Evolutionary conservation across 176 grass and related monocot species (phyloP).

Genomic region (Chloris gayana): DNA sequence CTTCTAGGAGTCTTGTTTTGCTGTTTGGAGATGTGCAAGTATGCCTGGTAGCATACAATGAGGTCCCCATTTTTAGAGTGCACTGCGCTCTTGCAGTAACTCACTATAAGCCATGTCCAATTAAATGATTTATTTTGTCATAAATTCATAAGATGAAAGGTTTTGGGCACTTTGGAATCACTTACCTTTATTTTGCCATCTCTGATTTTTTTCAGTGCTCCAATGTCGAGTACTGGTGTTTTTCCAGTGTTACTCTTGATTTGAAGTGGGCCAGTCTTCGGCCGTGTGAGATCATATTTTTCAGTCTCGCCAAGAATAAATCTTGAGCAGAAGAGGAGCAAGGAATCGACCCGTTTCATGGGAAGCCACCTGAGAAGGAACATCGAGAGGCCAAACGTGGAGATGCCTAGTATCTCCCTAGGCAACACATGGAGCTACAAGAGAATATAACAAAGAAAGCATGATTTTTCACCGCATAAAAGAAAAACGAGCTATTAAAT

Average conservation of each 20-base stretch:
- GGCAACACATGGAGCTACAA: conserved; percentile 85
- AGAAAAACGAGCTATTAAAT: background rate
- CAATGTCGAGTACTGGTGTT: conserved; percentile 76
- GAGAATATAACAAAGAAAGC: background rate
- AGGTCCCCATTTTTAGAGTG: background rate
- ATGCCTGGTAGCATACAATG: background rate
- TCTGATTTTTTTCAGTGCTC: conserved; percentile 72
- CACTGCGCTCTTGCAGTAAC: background rate
- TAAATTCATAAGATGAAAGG: background rate
- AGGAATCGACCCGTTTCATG: conserved; percentile 53
- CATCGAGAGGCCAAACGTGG: conserved; percentile 82
- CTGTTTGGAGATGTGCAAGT: background rate
- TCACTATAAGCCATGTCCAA: background rate
- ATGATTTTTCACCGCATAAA: background rate
- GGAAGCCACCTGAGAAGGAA: conserved; percentile 73
- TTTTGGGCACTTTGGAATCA: background rate
- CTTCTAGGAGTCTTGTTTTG: background rate
- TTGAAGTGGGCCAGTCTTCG: conserved; percentile 69
- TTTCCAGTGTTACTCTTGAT: conserved; percentile 70
- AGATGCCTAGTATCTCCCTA: conserved; percentile 79
- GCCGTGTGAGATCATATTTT: conserved; percentile 63
- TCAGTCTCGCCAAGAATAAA: conserved; percentile 65
- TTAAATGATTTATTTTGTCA: background rate
- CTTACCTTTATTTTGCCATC: conserved; percentile 68
- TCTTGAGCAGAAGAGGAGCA: conserved; percentile 74